These are phyloP conservation scores for Sphagnum magellanicum DNA, from an alignment of 228 moss, liverwort and hornwort species.

Conservation along the genomic window DNA sequence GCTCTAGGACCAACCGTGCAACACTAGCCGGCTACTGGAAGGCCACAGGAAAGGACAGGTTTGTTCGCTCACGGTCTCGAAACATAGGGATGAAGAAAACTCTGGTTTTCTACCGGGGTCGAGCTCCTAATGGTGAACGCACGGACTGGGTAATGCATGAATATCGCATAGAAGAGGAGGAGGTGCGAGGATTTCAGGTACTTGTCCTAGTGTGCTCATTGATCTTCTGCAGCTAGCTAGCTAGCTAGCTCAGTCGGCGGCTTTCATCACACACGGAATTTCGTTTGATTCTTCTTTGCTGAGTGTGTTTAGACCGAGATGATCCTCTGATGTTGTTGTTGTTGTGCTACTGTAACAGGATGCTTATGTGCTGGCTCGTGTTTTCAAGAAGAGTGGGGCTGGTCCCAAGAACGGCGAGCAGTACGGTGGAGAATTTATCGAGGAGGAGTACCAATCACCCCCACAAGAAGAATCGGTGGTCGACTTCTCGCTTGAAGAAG, in stretches of 20 bases:
- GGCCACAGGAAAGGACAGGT: constrained; percentile 54
- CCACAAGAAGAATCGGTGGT: neutral
- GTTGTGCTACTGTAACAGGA: constrained; percentile 15
- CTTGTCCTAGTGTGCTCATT: neutral
- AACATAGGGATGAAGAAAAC: constrained; percentile 55
- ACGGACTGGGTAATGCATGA: constrained; percentile 70
- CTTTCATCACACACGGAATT: no score
- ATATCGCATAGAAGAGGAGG: constrained; percentile 50
- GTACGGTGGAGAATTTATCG: constrained; percentile 39
- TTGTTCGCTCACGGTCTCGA: constrained; percentile 15
- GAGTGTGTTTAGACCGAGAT: no score
- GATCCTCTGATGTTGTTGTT: no score
- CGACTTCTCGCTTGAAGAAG: constrained; percentile 4
- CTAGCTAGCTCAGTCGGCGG: no score
- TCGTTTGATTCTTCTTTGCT: no score
- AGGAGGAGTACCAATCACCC: constrained; percentile 23
- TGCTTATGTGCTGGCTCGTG: constrained; percentile 43
- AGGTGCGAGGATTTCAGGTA: constrained; percentile 11
- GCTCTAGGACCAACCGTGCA: constrained; percentile 44
- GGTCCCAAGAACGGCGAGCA: constrained; percentile 58
- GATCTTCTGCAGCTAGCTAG: no score
- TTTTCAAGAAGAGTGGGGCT: constrained; percentile 55
- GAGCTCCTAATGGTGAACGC: constrained; percentile 39
- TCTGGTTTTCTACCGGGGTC: constrained; percentile 44
- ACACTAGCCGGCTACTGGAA: constrained; percentile 56